Conservation (phyloP, 2,329 filamentous ascomycete genomes). For the Aspergillus pseudoviridinutans region DNA sequence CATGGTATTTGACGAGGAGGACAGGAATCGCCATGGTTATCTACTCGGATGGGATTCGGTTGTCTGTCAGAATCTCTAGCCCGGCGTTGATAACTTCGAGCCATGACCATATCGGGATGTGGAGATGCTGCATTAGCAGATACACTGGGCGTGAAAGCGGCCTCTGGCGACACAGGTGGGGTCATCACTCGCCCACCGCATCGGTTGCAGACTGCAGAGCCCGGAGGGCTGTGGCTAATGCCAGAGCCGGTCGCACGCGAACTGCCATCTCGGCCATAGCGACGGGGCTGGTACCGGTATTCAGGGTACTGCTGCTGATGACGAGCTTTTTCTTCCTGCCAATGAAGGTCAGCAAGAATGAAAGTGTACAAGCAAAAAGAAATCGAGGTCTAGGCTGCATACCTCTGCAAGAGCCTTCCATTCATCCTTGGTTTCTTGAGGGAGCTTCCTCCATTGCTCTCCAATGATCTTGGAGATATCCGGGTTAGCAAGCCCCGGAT, state of each 20-base stretch:
- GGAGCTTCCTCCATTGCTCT: conserved; percentile 79
- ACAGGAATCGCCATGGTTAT: conserved; percentile 19
- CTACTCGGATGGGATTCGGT: conserved; percentile 23
- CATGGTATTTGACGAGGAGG: conserved; percentile 23
- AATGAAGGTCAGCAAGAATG: conserved; percentile 2
- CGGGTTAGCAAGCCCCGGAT: conserved; percentile 89
- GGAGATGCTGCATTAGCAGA: conserved; percentile 26
- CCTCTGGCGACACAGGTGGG: conserved; percentile 40
- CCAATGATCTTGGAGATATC: conserved; percentile 98
- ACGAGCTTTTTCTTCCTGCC: conserved; percentile 77
- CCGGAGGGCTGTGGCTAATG: conserved; percentile 34
- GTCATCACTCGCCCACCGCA: conserved; percentile 49
- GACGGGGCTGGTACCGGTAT: conserved; percentile 88
- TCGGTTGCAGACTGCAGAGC: conserved; percentile 36
- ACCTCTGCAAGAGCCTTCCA: conserved; percentile 90
- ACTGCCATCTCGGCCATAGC: conserved; percentile 55
- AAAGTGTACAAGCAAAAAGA: background rate
- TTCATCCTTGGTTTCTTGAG: conserved; percentile 68
- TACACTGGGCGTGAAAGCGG: conserved; percentile 37
- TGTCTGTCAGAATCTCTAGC: conserved; percentile 20
- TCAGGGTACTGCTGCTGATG: conserved; percentile 88
- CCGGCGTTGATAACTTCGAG: conserved; percentile 21
- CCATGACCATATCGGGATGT: conserved; percentile 21
- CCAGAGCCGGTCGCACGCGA: conserved; percentile 32
- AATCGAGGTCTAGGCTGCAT: conserved; percentile 15